These are phyloP conservation scores for Uronychia setigera DNA, from an alignment of 73 alveolate species.

Conservation along the genomic window DNA sequence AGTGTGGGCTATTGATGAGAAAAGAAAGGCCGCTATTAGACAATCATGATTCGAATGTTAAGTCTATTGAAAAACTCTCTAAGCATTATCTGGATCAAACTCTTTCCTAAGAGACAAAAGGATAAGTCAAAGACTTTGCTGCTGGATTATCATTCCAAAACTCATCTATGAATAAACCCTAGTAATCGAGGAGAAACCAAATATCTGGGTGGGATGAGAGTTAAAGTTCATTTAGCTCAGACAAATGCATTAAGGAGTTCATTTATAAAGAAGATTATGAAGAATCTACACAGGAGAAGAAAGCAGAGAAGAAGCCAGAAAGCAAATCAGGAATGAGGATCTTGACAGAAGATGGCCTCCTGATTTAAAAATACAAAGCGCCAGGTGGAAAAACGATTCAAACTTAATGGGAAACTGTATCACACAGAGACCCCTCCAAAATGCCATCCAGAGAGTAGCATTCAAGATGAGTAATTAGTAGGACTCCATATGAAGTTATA, in stretches of 20 bases:
- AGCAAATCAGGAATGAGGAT: background rate
- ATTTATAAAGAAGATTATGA: no score
- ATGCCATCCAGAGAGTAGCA: no score
- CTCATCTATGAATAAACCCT: background rate
- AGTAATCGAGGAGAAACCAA: background rate
- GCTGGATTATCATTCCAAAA: background rate
- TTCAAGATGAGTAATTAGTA: no score
- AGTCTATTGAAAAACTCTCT: background rate
- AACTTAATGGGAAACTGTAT: background rate
- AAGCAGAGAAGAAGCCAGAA: background rate
- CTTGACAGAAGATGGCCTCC: background rate
- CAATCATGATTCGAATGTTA: no score
- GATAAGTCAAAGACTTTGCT: background rate
- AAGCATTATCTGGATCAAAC: background rate
- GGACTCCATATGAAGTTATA: no score
- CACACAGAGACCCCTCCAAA: background rate
- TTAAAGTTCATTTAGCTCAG: background rate
- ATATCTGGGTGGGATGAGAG: background rate
- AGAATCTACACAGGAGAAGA: background rate
- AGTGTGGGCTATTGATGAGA: no score
- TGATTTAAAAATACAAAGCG: background rate
- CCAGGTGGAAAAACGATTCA: background rate
- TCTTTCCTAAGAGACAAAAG: background rate
- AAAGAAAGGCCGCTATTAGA: no score
- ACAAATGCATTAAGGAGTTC: background rate